Evolutionary conservation across 208 protist species (phyloP).

Genomic region (Leishmania amazonensis): DNA sequence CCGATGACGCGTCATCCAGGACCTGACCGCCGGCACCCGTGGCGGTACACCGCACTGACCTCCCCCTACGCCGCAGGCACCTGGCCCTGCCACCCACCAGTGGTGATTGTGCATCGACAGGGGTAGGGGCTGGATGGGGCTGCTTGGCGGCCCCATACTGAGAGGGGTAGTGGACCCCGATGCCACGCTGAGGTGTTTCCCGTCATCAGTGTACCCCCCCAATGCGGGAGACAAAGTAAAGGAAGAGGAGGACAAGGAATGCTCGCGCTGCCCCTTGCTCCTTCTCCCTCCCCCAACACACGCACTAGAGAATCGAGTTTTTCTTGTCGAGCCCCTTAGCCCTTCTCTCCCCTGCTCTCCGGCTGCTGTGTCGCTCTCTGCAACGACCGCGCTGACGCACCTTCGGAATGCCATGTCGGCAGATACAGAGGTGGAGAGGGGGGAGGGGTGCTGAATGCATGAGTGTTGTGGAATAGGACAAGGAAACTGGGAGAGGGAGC

Average conservation of each 20-base stretch:
- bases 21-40: neutral
- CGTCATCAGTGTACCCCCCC: neutral
- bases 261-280: neutral
- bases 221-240: neutral
- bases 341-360: neutral
- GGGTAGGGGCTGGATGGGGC: neutral
- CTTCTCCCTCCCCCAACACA: neutral
- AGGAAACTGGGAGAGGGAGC: neutral
- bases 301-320: neutral
- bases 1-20: neutral
- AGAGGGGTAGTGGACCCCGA: neutral
- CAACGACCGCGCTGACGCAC: neutral
- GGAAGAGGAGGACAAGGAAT: neutral
- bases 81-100: neutral
- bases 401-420: neutral
- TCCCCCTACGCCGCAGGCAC: too few relatives aligned
- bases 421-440: neutral
- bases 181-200: neutral
- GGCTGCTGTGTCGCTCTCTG: neutral
- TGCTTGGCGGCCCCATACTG: neutral
- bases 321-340: neutral
- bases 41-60: too few relatives aligned
- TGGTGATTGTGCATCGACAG: neutral
- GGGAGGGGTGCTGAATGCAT: neutral
- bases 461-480: neutral